These are phyloP conservation scores for Sphaerulina vaccinii DNA, from an alignment of 2,329 filamentous ascomycete species.

Conservation along the genomic window DNA sequence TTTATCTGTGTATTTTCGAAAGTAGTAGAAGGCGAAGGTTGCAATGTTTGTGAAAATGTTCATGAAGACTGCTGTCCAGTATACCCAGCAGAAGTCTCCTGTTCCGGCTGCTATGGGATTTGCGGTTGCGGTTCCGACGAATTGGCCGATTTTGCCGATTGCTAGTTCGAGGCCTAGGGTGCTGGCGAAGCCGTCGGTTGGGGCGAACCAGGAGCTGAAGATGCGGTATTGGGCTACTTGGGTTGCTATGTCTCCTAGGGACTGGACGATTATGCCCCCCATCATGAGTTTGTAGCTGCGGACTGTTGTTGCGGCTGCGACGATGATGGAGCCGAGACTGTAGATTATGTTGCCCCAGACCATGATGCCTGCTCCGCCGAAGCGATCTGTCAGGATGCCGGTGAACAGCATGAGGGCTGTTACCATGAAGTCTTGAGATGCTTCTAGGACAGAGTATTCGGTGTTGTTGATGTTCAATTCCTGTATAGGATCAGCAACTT, in stretches of 20 bases:
- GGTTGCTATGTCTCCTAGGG: slow-evolving; percentile 63
- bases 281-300: slow-evolving; percentile 63
- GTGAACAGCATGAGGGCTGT: slow-evolving; percentile 56
- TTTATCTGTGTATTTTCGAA: slow-evolving; percentile 53
- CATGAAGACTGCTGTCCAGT: slow-evolving; percentile 63
- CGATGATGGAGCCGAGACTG: slow-evolving; percentile 57
- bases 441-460: slow-evolving; percentile 58
- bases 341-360: slow-evolving; percentile 63
- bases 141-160: slow-evolving; percentile 61
- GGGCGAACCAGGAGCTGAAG: slow-evolving; percentile 64
- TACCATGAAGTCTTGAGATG: slow-evolving; percentile 63
- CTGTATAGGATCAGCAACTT: slow-evolving; percentile 1
- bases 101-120: slow-evolving; percentile 60
- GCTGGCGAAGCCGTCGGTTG: slow-evolving; percentile 60
- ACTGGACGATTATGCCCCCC: slow-evolving; percentile 54
- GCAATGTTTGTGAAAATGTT: slow-evolving; percentile 61
- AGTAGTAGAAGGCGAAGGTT: slow-evolving; percentile 56
- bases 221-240: slow-evolving; percentile 65
- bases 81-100: slow-evolving; percentile 62
- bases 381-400: slow-evolving; percentile 57
- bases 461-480: slow-evolving; percentile 60
- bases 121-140: slow-evolving; percentile 60
- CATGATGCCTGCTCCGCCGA: slow-evolving; percentile 60
- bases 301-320: slow-evolving; percentile 57
- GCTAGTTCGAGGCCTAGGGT: slow-evolving; percentile 61